phyloP scores from a whole-genome alignment of 306 rosid species.

The Prosopis cineraria region DNA sequence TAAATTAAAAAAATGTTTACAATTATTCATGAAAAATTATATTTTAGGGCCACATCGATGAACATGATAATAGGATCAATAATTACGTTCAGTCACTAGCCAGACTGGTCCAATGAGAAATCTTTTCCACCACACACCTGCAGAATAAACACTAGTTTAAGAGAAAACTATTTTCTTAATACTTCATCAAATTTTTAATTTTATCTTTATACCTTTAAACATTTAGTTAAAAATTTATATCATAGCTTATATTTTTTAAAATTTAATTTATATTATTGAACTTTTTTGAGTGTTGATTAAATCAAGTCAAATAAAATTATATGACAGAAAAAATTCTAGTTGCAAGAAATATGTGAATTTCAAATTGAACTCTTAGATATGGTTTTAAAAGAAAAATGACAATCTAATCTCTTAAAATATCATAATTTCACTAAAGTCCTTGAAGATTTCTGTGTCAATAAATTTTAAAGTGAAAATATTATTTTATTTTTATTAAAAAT shows the following conservation, averaged over 20 bases:
- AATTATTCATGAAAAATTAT: not conserved
- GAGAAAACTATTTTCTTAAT: not conserved
- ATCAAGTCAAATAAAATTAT: not conserved
- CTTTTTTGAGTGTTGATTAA: not conserved
- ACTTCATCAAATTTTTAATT: no score
- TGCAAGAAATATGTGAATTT: no score
- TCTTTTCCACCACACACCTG: not conserved
- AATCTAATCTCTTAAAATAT: no score
- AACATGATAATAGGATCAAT: slow-evolving; percentile 24
- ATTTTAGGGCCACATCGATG: not conserved
- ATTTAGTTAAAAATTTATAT: not conserved
- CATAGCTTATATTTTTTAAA: not conserved
- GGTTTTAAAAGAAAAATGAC: no score
- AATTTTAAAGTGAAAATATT: no score
- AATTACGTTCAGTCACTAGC: slow-evolving; percentile 25
- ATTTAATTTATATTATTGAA: not conserved
- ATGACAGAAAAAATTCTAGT: not conserved
- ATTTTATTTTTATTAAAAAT: no score
- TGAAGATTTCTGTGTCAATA: no score
- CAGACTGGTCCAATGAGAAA: slow-evolving; percentile 18
- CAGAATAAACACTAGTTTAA: not conserved
- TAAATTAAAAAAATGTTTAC: slow-evolving; percentile 9
- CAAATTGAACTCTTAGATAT: no score
- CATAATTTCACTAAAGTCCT: no score
- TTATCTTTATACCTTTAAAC: no score